phyloP scores from a whole-genome alignment of 768 basidiomycete species.

The Daedaleopsis sinensis region DNA sequence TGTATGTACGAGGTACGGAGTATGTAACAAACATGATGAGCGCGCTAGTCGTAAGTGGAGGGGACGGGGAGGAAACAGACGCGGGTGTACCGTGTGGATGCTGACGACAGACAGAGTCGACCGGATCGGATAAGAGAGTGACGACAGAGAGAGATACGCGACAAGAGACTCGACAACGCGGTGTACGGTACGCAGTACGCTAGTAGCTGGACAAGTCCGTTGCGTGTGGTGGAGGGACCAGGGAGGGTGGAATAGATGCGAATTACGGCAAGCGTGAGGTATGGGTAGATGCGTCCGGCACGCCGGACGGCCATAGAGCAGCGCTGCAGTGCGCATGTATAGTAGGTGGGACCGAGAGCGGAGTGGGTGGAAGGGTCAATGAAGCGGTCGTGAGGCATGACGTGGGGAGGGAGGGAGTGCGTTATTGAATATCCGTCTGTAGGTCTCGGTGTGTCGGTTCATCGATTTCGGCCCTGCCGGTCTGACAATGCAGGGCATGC shows the following conservation, averaged over 20 bases:
- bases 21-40: conserved; percentile 11
- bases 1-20: conserved; percentile 15
- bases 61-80: conserved; percentile 17
- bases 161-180: background rate
- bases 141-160: conserved; percentile 9
- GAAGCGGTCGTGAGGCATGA: background rate
- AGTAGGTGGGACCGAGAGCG: conserved; percentile 8
- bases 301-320: conserved; percentile 14
- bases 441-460: conserved; percentile 23
- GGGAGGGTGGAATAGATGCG: background rate
- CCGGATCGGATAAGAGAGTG: conserved; percentile 6
- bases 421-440: conserved; percentile 15
- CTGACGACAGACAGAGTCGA: conserved; percentile 12
- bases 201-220: conserved; percentile 14
- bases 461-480: conserved; percentile 22
- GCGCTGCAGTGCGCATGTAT: conserved; percentile 19
- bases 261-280: conserved; percentile 16
- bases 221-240: background rate
- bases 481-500: conserved; percentile 11
- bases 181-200: conserved; percentile 8
- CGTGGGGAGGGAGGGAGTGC: background rate
- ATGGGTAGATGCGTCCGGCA: conserved; percentile 12
- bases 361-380: background rate
- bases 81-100: background rate
- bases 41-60: conserved; percentile 2